Base-by-base conservation (phyloP, 768 basidiomycete species). In the Russula olivacea region DNA sequence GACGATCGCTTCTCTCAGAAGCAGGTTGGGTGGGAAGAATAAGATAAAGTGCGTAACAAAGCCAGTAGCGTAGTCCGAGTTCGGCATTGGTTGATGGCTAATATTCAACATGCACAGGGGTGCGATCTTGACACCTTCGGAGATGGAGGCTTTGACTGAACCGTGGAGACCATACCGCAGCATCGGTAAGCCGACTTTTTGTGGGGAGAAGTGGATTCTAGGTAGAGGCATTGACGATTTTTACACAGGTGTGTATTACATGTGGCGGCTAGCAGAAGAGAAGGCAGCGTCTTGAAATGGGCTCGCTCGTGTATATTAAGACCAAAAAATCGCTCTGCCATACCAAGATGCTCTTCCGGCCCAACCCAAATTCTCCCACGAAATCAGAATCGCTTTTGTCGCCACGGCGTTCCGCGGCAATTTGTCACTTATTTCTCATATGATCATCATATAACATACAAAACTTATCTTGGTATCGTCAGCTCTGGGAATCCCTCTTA, bases 131-230 rank as follows among this genome's bases (percentile, higher is more conserved):
- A 89, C 89, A 2, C 89, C 91, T 7, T 76, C 82, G 54, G 91
- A 95, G 74, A 93, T 93, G 91, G 82, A 86, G 63, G 80, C 78
- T 28, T 72, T 95, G 63, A 91, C 91, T 3, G 83, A 83, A 55
- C 68, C 75, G 32, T 95, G 93, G 93, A 81, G 77, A 68, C 93
- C 93, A 4, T 95, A 90, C 71, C 77, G 91, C 68, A 91, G 88
- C 69, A 64, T 94, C 34, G 92, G 89, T 88, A 68, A 62, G 82
- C 72, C 10, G 6, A 55, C 15, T 6, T 47, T 45, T 34, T 32
- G 48, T 58, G 3, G 38, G 53, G 59, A 30, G 49, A 52, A 57
- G 34, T 49, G 19, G 9, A 34, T 34, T 23, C 21, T 38, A 25
- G 5, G 15, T 61, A 12, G 34, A 66, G 25, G 47, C 48, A 40